A percentile compares a stretch with the other conserved stretches of the same genome.
Evolutionary conservation across 2,329 filamentous ascomycete species (phyloP).

Genomic region (Alternaria brassicicola): DNA sequence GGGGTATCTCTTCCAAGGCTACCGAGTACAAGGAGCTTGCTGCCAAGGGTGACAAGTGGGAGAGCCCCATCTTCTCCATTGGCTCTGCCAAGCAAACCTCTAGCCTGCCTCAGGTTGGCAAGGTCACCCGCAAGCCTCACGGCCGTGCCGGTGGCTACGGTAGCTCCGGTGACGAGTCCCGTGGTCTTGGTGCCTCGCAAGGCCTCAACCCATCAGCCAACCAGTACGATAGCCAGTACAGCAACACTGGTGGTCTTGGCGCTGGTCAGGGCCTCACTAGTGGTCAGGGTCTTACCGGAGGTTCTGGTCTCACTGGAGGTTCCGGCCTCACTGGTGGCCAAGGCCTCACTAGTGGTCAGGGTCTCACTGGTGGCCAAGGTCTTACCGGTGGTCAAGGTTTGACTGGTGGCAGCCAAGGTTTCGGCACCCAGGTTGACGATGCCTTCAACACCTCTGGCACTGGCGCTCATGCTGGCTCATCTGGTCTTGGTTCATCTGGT

Average conservation of each 20-base stretch:
- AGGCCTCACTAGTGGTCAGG: conserved; percentile 19
- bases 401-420: conserved; percentile 32
- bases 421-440: conserved; percentile 54
- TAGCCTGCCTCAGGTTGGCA: conserved; percentile 66
- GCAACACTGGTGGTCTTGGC: conserved; percentile 16
- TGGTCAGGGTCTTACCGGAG: conserved; percentile 20
- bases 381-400: conserved; percentile 17
- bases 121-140: conserved; percentile 66
- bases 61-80: conserved; percentile 90
- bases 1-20: conserved; percentile 89
- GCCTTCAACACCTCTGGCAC: conserved; percentile 45
- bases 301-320: conserved; percentile 9
- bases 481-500: conserved; percentile 11
- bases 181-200: conserved; percentile 23
- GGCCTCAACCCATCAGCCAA: conserved; percentile 20
- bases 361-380: conserved; percentile 1
- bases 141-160: conserved; percentile 48
- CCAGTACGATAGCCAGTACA: conserved; percentile 25
- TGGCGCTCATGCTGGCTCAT: conserved; percentile 11
- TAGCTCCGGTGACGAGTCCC: conserved; percentile 23
- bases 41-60: conserved; percentile 88
- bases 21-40: conserved; percentile 92
- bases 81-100: conserved; percentile 75
- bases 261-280: conserved; percentile 10
- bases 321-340: conserved; percentile 6